Evolutionary conservation across 495 filamentous ascomycete species (phyloP), one percentile per base, ranked within the genome.

Genomic region (Neurospora sp.): DNA sequence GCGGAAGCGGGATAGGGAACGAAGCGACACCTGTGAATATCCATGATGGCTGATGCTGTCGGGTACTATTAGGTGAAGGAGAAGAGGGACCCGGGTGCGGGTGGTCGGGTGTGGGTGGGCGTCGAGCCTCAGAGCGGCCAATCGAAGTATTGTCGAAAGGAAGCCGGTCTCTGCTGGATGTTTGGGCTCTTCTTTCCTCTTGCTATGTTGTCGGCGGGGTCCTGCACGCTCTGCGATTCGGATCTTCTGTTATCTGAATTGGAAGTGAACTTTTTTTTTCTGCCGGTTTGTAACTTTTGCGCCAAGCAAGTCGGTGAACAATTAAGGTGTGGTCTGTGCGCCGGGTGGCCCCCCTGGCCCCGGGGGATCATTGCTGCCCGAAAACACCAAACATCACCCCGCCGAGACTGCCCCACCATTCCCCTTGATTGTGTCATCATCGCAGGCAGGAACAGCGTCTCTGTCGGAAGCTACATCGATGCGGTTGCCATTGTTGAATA

Each of bases 11-110:
- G 94, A 79, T 94, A 98, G n/a, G 92, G 91, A 59, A 99, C 91
- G 84, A 98, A 99, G 76, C 96, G 93, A 77, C 94, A 97, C 78
- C 96, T 92, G 83, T 99, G 96, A 77, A 98, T 91, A 83, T 98
- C 96, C 93, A 99, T 97, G 73, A 47, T 77, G 70, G 53, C 70
- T 72, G 76, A 71, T 77, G 69, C 53, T 75, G 70, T 74, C 71
- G 47, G 73, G 37, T 38, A 27, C 44, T 8, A 20, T 44, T 38
- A 9, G 40, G 8, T 69, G 53, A 35, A 61, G 27, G 53, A 35
- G 47, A 65, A 37, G 14, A 65, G 53, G 53, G 27, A 27, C 14
- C 53, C 27, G 53, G 53, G 53, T 65, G 14, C 53, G 53, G 53
- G 53, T 65, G 53, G 18, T n/a, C 22, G 47, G 22, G 31, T 8